Conservation (phyloP, 2,329 filamentous ascomycete genomes). For the Xylaria multiplex region DNA sequence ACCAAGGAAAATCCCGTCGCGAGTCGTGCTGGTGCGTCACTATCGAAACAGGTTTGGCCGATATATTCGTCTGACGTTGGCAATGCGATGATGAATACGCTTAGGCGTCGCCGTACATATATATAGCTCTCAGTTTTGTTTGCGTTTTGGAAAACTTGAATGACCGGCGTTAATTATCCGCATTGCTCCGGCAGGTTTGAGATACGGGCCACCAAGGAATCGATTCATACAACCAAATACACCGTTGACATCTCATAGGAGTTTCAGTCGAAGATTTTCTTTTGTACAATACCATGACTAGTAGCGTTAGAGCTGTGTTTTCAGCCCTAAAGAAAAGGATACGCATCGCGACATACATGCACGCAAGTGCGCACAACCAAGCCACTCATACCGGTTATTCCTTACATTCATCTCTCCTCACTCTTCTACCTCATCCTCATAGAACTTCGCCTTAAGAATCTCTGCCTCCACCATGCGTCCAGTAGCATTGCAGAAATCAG, state of each 20-base stretch:
- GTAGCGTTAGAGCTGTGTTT: too few species aligned
- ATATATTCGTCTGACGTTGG: not conserved
- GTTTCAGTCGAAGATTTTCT: too few species aligned
- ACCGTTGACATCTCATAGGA: too few species aligned
- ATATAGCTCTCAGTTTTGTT: not conserved
- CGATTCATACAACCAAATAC: constrained; percentile 10
- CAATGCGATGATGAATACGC: not conserved
- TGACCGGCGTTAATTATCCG: constrained; percentile 15
- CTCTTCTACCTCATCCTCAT: constrained; percentile 21
- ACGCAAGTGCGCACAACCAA: not conserved
- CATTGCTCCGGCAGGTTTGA: constrained; percentile 12
- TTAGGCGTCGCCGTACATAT: not conserved
- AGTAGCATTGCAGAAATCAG: constrained; percentile 47
- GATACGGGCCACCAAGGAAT: constrained; percentile 5
- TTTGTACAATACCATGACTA: too few species aligned
- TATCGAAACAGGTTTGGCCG: not conserved
- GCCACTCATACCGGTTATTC: not conserved
- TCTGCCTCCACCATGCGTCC: constrained; percentile 41
- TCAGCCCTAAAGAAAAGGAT: too few species aligned
- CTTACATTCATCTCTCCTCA: not conserved
- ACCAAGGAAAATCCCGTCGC: not conserved
- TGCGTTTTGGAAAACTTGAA: not conserved
- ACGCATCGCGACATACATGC: not conserved
- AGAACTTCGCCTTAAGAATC: constrained; percentile 45
- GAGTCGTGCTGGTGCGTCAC: constrained; percentile 3